Conservation (phyloP, 805 yeast genomes). For the Suhomyces sp. region DNA sequence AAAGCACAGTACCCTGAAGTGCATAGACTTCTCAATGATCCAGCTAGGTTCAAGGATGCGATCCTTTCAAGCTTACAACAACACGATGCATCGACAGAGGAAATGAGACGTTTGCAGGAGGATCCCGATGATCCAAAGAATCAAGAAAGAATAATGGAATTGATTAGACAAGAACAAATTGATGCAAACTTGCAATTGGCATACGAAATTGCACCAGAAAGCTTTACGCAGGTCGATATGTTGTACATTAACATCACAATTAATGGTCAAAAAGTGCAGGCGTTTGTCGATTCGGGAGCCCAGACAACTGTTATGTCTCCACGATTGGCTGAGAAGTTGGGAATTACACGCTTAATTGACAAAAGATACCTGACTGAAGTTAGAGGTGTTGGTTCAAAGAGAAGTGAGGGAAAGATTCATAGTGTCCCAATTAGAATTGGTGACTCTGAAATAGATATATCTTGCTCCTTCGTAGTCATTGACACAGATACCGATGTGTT, state of each 20-base stretch:
- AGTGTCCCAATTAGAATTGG: constrained; percentile 84
- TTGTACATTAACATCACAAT: constrained; percentile 75
- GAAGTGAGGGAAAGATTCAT: constrained; percentile 81
- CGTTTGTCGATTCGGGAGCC: constrained; percentile 97
- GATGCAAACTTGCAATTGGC: constrained; percentile 82
- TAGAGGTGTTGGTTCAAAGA: constrained; percentile 82
- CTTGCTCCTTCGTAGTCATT: constrained; percentile 44
- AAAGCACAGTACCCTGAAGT: constrained; percentile 46
- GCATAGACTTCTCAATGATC: constrained; percentile 46
- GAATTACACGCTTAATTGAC: constrained; percentile 72
- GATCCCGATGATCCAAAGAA: constrained; percentile 73
- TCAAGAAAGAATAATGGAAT: constrained; percentile 62
- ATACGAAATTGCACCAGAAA: constrained; percentile 84
- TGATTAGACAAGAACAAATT: constrained; percentile 68
- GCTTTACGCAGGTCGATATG: constrained; percentile 81
- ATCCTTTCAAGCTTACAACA: too few relatives aligned
- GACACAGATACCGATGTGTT: constrained; percentile 74
- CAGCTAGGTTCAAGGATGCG: constrained; percentile 42
- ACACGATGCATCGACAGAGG: constrained; percentile 25
- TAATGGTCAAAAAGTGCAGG: constrained; percentile 79
- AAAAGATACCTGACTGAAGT: constrained; percentile 79
- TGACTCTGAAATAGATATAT: constrained; percentile 38
- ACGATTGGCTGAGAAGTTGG: constrained; percentile 68
- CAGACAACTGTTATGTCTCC: constrained; percentile 85
- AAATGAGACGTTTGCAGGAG: constrained; percentile 51